These are phyloP conservation scores for Blastosporella zonata DNA, from an alignment of 1,284 basidiomycete genomes.

Conservation along the genomic window DNA sequence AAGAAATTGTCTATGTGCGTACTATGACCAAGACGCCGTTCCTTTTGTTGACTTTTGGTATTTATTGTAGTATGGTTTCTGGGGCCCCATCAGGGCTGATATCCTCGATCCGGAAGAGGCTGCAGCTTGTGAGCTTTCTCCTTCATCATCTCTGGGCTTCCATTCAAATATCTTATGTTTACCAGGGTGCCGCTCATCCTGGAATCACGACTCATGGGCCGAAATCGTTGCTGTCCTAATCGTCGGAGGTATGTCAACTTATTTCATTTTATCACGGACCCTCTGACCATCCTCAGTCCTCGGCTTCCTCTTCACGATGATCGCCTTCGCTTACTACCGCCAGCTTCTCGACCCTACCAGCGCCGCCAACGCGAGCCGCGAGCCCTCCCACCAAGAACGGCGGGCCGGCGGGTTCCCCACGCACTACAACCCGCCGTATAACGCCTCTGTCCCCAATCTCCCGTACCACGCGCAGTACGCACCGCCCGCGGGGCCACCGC, in stretches of 20 bases:
- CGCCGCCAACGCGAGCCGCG: conserved; percentile 31
- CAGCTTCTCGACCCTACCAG: conserved; percentile 66
- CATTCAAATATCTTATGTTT: conserved; percentile 3
- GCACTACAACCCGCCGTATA: conserved; percentile 41
- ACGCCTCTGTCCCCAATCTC: conserved; percentile 23
- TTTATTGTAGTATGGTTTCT: conserved; percentile 41
- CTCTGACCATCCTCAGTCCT: conserved; percentile 38
- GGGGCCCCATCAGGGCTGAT: conserved; percentile 41
- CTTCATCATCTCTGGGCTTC: background rate
- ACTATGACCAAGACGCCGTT: conserved; percentile 13
- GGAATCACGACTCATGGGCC: conserved; percentile 60
- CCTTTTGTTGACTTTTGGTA: background rate
- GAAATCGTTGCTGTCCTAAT: conserved; percentile 62
- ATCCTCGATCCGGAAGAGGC: conserved; percentile 39
- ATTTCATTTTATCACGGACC: background rate
- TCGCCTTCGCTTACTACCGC: conserved; percentile 68
- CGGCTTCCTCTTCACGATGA: conserved; percentile 55
- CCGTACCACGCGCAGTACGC: conserved; percentile 28
- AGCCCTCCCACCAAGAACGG: conserved; percentile 30
- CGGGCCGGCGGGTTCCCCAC: conserved; percentile 29
- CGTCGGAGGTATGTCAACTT: conserved; percentile 33
- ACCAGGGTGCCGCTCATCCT: conserved; percentile 59
- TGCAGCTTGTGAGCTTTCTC: conserved; percentile 38
- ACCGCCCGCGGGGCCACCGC: conserved; percentile 45
- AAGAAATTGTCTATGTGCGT: conserved; percentile 35